These are phyloP conservation scores for Penicillium atrosanguineum DNA, from an alignment of 495 filamentous ascomycete species.

Conservation along the genomic window DNA sequence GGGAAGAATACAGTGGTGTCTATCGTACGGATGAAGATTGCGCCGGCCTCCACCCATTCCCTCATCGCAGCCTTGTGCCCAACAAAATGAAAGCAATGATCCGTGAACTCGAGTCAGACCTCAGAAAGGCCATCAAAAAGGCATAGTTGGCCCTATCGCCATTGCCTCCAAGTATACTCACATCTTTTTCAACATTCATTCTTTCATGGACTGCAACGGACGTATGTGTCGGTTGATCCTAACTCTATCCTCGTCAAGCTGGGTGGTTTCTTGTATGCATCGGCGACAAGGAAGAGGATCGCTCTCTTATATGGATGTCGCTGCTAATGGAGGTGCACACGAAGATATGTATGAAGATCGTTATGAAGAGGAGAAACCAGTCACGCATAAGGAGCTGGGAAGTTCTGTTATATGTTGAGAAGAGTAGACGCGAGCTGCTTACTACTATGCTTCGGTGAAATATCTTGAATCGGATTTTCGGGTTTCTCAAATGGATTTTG, in stretches of 20 bases:
- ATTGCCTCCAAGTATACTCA: constrained; percentile 31
- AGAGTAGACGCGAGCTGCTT: not conserved
- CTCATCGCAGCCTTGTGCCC: constrained; percentile 13
- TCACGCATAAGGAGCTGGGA: constrained; percentile 6
- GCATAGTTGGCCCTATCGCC: constrained; percentile 28
- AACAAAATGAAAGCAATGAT: constrained; percentile 33
- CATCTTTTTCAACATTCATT: constrained; percentile 35
- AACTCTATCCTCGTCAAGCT: constrained; percentile 31
- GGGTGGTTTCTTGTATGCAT: constrained; percentile 25
- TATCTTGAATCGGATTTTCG: no score
- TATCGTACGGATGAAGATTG: constrained; percentile 20
- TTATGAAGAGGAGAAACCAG: constrained; percentile 13
- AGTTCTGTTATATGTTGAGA: constrained; percentile 8
- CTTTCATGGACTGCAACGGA: constrained; percentile 40
- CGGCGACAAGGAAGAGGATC: constrained; percentile 22
- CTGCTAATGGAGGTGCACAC: not conserved
- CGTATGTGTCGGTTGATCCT: constrained; percentile 34
- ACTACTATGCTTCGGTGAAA: not conserved
- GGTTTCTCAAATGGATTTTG: no score
- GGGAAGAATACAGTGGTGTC: constrained; percentile 24
- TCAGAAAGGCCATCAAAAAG: constrained; percentile 5
- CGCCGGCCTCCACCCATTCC: constrained; percentile 23
- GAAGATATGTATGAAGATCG: constrained; percentile 4
- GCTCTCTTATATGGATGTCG: constrained; percentile 2
- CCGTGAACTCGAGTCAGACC: constrained; percentile 16